Percentiles rank a stretch among this genome's conserved stretches.
Evolutionary conservation across 371 early-diverging fungal genomes (phyloP).

Genomic region (Mortierella sp.): DNA sequence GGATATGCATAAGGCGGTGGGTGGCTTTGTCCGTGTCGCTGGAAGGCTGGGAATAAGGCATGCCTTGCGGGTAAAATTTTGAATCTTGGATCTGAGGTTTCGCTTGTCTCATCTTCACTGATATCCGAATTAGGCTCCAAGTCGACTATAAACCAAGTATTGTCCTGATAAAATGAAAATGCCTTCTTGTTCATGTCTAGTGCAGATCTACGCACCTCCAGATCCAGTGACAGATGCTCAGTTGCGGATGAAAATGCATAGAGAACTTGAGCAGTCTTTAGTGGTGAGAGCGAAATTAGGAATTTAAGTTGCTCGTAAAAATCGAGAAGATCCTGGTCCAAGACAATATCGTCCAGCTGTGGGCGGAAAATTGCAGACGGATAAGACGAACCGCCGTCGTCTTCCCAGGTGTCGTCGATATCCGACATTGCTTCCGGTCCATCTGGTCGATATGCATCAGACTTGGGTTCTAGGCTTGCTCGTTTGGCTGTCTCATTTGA

Average conservation of each 20-base stretch:
- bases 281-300: slow-evolving; percentile 50
- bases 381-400: slow-evolving; percentile 9
- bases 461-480: background rate
- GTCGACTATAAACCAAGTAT: slow-evolving; percentile 56
- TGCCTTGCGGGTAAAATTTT: slow-evolving; percentile 47
- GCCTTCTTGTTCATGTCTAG: slow-evolving; percentile 50
- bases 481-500: background rate
- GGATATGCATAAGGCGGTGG: slow-evolving; percentile 6
- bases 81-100: slow-evolving; percentile 32
- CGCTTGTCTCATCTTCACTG: slow-evolving; percentile 33
- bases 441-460: background rate
- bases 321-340: slow-evolving; percentile 53
- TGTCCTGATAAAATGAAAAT: slow-evolving; percentile 54
- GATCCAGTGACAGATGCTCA: slow-evolving; percentile 40
- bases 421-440: background rate
- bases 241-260: slow-evolving; percentile 55
- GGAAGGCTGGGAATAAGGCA: slow-evolving; percentile 44
- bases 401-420: slow-evolving; percentile 15
- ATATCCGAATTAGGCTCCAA: slow-evolving; percentile 35
- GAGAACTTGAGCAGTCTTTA: slow-evolving; percentile 54
- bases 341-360: slow-evolving; percentile 50
- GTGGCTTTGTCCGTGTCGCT: slow-evolving; percentile 20
- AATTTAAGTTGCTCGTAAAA: slow-evolving; percentile 54
- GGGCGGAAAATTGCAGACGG: slow-evolving; percentile 50
- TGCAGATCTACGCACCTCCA: slow-evolving; percentile 35